A percentile compares a stretch with the other conserved stretches of the same genome.
Conservation (phyloP, 768 basidiomycete genomes). For the Hygrocybe coccinea region DNA sequence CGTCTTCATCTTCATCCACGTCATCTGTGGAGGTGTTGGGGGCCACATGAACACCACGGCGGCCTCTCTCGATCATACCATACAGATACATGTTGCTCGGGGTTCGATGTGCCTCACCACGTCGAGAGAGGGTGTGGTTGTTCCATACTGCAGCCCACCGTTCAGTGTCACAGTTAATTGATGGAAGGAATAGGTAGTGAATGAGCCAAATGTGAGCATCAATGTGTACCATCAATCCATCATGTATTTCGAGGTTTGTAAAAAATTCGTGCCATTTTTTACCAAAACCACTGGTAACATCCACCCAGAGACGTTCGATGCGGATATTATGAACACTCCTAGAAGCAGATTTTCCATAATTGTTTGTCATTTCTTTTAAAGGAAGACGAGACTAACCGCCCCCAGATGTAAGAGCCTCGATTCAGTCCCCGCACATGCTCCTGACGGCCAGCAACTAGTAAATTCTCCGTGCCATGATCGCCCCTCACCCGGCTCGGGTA, state of each 20-base stretch:
- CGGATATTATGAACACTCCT: constrained; percentile 39
- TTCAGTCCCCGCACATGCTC: constrained; percentile 18
- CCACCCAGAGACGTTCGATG: constrained; percentile 38
- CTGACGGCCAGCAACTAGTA: constrained; percentile 30
- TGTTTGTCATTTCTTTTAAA: neutral
- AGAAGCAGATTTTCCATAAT: constrained; percentile 13
- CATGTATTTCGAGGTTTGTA: constrained; percentile 26
- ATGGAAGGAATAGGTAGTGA: constrained; percentile 33
- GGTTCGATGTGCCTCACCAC: constrained; percentile 12
- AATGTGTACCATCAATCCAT: constrained; percentile 22
- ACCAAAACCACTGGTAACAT: constrained; percentile 33
- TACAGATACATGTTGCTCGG: constrained; percentile 30
- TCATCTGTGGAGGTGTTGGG: too few species aligned
- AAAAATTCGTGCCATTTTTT: constrained; percentile 39
- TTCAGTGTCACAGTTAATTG: constrained; percentile 28
- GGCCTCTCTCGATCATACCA: constrained; percentile 29
- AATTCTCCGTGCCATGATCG: constrained; percentile 33
- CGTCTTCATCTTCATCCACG: constrained; percentile 1
- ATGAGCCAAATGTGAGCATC: constrained; percentile 38
- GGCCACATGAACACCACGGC: constrained; percentile 26
- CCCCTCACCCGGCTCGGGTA: constrained; percentile 31
- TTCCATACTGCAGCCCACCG: constrained; percentile 36
- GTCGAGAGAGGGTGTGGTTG: constrained; percentile 23
- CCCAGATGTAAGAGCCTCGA: constrained; percentile 38
- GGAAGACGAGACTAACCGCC: constrained; percentile 19